Evolutionary conservation across 495 filamentous ascomycete species (phyloP).

Genomic region (Cercophora samala): DNA sequence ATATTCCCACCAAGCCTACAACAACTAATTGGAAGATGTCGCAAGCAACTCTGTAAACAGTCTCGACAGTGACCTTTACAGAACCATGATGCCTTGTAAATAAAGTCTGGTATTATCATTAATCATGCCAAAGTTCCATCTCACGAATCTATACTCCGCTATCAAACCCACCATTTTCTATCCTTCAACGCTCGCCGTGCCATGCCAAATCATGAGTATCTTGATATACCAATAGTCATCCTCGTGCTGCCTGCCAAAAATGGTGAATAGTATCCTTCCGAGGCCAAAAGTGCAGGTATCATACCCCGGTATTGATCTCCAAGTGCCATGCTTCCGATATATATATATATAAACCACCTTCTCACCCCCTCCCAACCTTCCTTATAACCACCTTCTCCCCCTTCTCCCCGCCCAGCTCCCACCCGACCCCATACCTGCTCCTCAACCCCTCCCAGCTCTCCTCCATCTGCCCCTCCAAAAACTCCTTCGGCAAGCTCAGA

Average conservation of each 20-base stretch:
- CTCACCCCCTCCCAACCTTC: slow-evolving; percentile 32
- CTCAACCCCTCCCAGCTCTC: slow-evolving; percentile 65
- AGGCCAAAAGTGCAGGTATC: background rate
- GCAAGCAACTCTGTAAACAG: background rate
- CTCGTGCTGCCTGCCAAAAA: background rate
- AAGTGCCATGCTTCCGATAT: background rate
- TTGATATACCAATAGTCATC: background rate
- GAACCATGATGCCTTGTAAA: background rate
- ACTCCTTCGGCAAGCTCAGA: slow-evolving; percentile 62
- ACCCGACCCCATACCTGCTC: slow-evolving; percentile 66
- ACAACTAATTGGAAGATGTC: background rate
- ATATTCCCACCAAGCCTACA: slow-evolving; percentile 3
- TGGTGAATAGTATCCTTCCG: background rate
- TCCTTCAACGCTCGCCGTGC: background rate
- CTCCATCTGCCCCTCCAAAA: slow-evolving; percentile 60
- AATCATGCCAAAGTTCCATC: background rate
- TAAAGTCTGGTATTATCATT: background rate
- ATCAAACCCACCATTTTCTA: background rate
- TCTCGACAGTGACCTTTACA: background rate
- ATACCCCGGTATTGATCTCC: background rate
- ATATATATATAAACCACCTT: background rate
- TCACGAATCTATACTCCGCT: background rate
- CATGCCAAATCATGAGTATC: background rate
- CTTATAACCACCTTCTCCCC: slow-evolving; percentile 65
- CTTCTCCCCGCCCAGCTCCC: slow-evolving; percentile 64